These are phyloP conservation scores for Fusarium sp. DNA, from an alignment of 2,329 filamentous ascomycete species.

Conservation along the genomic window DNA sequence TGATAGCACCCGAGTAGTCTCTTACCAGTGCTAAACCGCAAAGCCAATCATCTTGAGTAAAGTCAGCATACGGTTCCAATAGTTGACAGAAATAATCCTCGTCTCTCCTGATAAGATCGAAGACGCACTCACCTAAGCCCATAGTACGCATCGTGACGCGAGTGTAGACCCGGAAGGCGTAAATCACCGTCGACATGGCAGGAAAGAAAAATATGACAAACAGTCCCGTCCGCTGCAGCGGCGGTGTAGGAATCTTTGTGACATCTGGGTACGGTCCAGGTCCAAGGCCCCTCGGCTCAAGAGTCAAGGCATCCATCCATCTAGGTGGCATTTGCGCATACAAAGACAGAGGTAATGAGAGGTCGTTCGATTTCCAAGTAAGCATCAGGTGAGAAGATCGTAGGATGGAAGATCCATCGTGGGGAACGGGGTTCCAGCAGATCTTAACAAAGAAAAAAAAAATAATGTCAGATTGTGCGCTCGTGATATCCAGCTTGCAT, in stretches of 20 bases:
- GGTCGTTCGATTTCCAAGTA: not conserved
- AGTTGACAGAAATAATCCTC: not conserved
- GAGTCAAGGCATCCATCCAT: not conserved
- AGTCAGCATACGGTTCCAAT: not conserved
- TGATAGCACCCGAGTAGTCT: not conserved
- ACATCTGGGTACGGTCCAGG: constrained; percentile 39
- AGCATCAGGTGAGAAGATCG: not conserved
- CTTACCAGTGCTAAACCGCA: not conserved
- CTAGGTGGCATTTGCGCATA: not conserved
- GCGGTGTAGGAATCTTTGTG: constrained; percentile 48
- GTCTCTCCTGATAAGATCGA: constrained; percentile 18
- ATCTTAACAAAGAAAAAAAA: not conserved
- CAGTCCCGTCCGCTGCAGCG: constrained; percentile 47
- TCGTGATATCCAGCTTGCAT: not conserved
- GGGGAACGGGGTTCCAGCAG: not conserved
- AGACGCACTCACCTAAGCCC: constrained; percentile 38
- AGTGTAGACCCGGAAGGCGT: constrained; percentile 44
- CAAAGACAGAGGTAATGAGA: not conserved
- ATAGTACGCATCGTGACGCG: constrained; percentile 46
- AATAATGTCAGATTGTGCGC: not conserved
- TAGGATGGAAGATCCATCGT: not conserved
- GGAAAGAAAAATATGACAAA: constrained; percentile 51
- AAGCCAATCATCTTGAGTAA: not conserved
- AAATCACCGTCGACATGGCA: constrained; percentile 43
- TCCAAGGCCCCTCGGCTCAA: not conserved